Evolutionary conservation across 441 rosid genomes (phyloP).

Genomic region (Gossypium davidsonii): DNA sequence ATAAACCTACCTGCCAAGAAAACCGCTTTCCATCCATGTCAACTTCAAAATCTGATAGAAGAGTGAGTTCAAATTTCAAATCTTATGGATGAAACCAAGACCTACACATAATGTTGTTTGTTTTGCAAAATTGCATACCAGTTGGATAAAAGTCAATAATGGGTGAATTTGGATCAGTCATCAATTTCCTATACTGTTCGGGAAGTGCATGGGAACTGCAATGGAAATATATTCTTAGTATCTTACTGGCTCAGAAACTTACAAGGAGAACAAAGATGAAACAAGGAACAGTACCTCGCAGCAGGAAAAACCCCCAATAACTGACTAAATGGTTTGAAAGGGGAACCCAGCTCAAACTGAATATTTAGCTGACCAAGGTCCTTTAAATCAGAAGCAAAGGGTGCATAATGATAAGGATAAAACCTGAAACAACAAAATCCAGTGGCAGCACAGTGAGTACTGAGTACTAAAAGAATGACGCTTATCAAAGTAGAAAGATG

Average conservation of each 20-base stretch:
- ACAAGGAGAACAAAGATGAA: constrained; percentile 2
- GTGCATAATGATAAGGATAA: constrained; percentile 95
- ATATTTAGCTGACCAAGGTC: constrained; percentile 62
- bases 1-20: constrained; percentile 73
- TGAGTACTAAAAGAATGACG: background rate
- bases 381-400: constrained; percentile 96
- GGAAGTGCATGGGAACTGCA: constrained; percentile 96
- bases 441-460: background rate
- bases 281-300: constrained; percentile 54
- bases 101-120: background rate
- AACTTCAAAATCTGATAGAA: constrained; percentile 69
- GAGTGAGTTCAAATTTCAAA: constrained; percentile 13
- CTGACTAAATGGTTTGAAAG: constrained; percentile 90
- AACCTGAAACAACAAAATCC: constrained; percentile 49
- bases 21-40: constrained; percentile 94
- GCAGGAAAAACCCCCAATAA: constrained; percentile 92
- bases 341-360: constrained; percentile 66
- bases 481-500: background rate
- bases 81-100: constrained; percentile 17
- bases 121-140: constrained; percentile 40
- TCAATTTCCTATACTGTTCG: constrained; percentile 59
- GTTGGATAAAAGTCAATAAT: constrained; percentile 80
- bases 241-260: background rate
- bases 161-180: constrained; percentile 86
- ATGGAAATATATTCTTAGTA: constrained; percentile 24